Evolutionary conservation across 495 filamentous ascomycete species (phyloP), one percentile per base, ranked within the genome.

Genomic region (Chaetomidium leptoderma): DNA sequence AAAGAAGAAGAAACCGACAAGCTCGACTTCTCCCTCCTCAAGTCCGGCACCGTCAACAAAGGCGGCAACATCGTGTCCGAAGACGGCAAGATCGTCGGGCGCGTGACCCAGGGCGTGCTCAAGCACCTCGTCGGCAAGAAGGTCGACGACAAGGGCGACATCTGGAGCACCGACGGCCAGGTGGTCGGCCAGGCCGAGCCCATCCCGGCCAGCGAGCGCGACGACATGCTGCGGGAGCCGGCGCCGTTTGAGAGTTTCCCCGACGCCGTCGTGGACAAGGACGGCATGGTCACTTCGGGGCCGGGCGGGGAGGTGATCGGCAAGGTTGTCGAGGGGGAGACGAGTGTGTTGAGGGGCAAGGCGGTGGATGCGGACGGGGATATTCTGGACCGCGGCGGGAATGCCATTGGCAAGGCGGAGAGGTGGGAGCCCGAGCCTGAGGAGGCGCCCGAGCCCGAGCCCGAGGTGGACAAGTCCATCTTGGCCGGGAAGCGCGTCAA

Each of bases 401-500:
- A 91, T 64, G 81, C 86, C 44, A 85, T 90, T 60, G 90, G 90
- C 50, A 84, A 84, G 52, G 89, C 88, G 24, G 88, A 91, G 67
- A 78, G 89, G 32, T 92, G 86, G 86, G 83, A 89, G 61, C 65
- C 69, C 1, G 87, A 88, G 30, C 83, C 87, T 48, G 83, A 81
- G 27, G 8, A 29, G 26, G 44, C 29, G 58, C 61, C 68, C 2
- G 78, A 78, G 53, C 60, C 72, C 1, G 83, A 81, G 61, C 69
- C 70, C 3, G 78, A 76, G 40, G 57, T 73, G 4, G 89, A 95
- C 62, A 76, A 83, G 44, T 90, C 86, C 3, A 70, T 79, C 14
- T 77, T 95, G 6, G 89, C 88, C 5, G 90, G 90, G 52, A 90
- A 90, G 78, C 81, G 85, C 5, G 87, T 93, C 66, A 95, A 95